Percentiles rank a stretch among this genome's conserved stretches.
These are phyloP conservation scores for Alisma plantagoaquatica DNA, from an alignment of 106 monocot species.

Conservation along the genomic window DNA sequence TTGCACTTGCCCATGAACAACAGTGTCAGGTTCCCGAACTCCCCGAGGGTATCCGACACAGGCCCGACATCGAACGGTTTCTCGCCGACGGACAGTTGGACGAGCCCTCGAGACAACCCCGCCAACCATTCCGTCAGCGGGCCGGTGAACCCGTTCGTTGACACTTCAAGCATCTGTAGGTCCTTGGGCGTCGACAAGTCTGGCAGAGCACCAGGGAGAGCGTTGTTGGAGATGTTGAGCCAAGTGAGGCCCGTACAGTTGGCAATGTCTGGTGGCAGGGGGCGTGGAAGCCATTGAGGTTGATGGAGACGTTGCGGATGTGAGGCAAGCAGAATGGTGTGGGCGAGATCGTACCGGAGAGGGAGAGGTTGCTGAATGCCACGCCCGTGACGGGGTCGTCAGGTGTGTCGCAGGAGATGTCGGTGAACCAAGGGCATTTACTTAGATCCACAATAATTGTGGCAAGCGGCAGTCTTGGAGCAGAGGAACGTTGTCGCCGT, in stretches of 20 bases:
- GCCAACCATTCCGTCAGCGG: conserved; percentile 55
- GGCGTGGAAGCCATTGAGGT: conserved; percentile 38
- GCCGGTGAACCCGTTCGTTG: conserved; percentile 45
- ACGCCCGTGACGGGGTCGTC: conserved; percentile 42
- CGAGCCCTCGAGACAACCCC: conserved; percentile 21
- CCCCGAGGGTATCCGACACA: conserved; percentile 41
- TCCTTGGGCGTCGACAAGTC: conserved; percentile 46
- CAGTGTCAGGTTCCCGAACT: conserved; percentile 63
- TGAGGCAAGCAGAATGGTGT: conserved; percentile 32
- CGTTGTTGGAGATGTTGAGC: conserved; percentile 64
- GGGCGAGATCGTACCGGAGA: conserved; percentile 60
- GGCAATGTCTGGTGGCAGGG: conserved; percentile 34
- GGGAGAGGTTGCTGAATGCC: conserved; percentile 32
- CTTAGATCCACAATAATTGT: no score
- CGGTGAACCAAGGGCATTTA: no score
- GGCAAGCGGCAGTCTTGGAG: no score
- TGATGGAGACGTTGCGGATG: conserved; percentile 20
- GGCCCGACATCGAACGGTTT: conserved; percentile 45
- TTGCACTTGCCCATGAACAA: conserved; percentile 55
- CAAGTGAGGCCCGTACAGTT: conserved; percentile 36
- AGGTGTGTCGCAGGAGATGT: conserved; percentile 45
- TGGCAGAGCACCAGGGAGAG: conserved; percentile 38
- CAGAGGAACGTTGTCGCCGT: no score
- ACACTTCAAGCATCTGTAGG: conserved; percentile 49
- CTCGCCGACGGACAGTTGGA: conserved; percentile 33